phyloP scores from a whole-genome alignment of 306 rosid genomes.

The Vigna radiata region DNA sequence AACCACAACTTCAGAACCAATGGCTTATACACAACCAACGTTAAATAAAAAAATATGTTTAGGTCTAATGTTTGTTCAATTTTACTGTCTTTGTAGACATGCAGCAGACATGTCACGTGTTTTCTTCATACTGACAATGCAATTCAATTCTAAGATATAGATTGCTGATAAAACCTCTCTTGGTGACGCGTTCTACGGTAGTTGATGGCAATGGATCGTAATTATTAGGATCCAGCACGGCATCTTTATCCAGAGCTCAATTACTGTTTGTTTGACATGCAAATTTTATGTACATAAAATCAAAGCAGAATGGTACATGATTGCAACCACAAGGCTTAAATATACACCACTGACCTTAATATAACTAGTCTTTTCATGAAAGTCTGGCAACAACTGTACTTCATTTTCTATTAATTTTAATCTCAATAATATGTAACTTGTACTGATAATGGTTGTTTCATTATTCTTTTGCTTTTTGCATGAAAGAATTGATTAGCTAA shows the following conservation, averaged over 20 bases:
- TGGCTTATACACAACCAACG: conserved; percentile 1
- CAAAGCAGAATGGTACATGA: neutral
- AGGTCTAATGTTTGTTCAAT: neutral
- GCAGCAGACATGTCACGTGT: conserved; percentile 10
- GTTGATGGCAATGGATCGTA: neutral
- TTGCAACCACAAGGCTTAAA: neutral
- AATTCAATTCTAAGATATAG: neutral
- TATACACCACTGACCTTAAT: neutral
- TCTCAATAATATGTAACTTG: neutral
- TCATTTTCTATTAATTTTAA: neutral
- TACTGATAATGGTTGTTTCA: neutral
- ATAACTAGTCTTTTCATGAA: neutral
- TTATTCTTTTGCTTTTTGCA: neutral
- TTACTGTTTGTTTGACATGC: conserved; percentile 11
- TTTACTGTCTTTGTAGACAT: neutral
- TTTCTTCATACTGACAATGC: neutral
- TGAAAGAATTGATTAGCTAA: neutral
- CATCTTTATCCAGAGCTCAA: conserved; percentile 14
- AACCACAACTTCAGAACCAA: neutral
- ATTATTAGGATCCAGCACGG: conserved; percentile 7
- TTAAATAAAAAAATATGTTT: conserved; percentile 28
- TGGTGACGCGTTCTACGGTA: neutral
- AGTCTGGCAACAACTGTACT: neutral
- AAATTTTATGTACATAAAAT: neutral
- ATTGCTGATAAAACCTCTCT: neutral